Evolutionary conservation across 768 basidiomycete genomes (phyloP).

Genomic region (Mycena floridula): DNA sequence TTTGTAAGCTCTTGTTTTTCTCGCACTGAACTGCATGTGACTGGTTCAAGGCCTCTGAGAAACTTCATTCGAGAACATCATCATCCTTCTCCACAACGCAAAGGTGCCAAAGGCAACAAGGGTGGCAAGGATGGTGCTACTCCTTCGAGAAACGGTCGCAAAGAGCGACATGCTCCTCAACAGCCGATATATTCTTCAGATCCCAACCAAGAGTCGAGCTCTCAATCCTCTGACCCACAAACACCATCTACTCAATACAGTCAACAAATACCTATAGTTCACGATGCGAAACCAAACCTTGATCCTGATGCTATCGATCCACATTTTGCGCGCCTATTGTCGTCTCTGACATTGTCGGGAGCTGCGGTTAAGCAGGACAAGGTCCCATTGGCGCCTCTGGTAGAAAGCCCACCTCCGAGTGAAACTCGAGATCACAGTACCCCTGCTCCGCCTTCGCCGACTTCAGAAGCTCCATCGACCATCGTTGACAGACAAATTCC

Average conservation of each 20-base stretch:
- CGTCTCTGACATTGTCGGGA: conserved; percentile 55
- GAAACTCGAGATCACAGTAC: too few relatives aligned
- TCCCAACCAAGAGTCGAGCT: conserved; percentile 56
- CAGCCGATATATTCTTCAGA: conserved; percentile 20
- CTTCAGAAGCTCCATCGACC: too few relatives aligned
- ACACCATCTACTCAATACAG: conserved; percentile 59
- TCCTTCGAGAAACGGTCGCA: conserved; percentile 7
- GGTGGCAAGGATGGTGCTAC: conserved; percentile 13
- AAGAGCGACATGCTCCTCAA: conserved; percentile 2
- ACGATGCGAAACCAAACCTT: conserved; percentile 21
- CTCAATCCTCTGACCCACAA: conserved; percentile 57
- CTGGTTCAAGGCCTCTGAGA: conserved; percentile 49
- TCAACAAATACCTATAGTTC: conserved; percentile 26
- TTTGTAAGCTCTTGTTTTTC: conserved; percentile 39
- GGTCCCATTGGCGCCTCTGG: too few relatives aligned
- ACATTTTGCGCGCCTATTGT: conserved; percentile 64
- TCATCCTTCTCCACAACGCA: conserved; percentile 40
- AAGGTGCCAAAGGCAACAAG: conserved; percentile 23
- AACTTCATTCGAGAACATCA: conserved; percentile 61
- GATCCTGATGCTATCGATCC: conserved; percentile 46
- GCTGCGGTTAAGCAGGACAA: too few relatives aligned
- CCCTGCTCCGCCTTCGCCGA: too few relatives aligned
- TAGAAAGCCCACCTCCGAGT: too few relatives aligned
- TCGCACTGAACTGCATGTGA: not conserved
- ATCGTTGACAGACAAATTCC: too few relatives aligned